Evolutionary conservation across 495 filamentous ascomycete species (phyloP).

Genomic region (Annulohypoxylon maeteangense): DNA sequence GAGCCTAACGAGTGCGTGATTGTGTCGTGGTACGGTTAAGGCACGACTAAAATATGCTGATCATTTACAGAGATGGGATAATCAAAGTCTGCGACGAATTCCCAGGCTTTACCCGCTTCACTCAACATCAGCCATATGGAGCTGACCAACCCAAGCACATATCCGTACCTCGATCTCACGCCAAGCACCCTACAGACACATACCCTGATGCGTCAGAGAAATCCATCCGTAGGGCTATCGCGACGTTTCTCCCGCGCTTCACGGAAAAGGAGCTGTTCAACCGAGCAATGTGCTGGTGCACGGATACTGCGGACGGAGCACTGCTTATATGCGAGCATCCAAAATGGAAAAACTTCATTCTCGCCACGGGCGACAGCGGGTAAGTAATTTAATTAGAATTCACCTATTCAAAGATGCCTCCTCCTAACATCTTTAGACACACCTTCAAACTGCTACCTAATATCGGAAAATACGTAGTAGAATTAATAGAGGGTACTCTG

Average conservation of each 20-base stretch:
- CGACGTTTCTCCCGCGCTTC: constrained; percentile 60
- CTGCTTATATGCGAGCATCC: constrained; percentile 45
- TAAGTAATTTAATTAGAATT: not conserved
- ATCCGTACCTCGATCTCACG: constrained; percentile 43
- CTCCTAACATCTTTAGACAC: constrained; percentile 30
- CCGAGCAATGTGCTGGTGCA: constrained; percentile 67
- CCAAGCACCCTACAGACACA: constrained; percentile 49
- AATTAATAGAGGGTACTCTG: constrained; percentile 39
- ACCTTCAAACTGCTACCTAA: constrained; percentile 42
- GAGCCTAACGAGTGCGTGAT: constrained; percentile 62
- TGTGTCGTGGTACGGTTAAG: constrained; percentile 41
- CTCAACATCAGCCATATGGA: constrained; percentile 61
- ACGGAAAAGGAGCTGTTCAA: constrained; percentile 59
- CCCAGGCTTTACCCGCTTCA: constrained; percentile 44
- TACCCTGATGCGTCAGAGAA: constrained; percentile 60
- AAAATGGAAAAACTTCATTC: constrained; percentile 44
- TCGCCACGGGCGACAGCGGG: constrained; percentile 45
- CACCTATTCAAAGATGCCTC: not conserved
- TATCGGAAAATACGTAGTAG: constrained; percentile 44
- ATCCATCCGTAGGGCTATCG: constrained; percentile 55
- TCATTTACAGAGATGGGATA: constrained; percentile 22
- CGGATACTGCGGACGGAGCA: constrained; percentile 62
- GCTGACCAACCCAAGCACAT: constrained; percentile 62
- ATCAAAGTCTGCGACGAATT: constrained; percentile 47
- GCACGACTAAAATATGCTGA: constrained; percentile 45